These are phyloP conservation scores for Oryza rufipogon DNA, from an alignment of 176 grass and related monocot genomes.

Conservation along the genomic window DNA sequence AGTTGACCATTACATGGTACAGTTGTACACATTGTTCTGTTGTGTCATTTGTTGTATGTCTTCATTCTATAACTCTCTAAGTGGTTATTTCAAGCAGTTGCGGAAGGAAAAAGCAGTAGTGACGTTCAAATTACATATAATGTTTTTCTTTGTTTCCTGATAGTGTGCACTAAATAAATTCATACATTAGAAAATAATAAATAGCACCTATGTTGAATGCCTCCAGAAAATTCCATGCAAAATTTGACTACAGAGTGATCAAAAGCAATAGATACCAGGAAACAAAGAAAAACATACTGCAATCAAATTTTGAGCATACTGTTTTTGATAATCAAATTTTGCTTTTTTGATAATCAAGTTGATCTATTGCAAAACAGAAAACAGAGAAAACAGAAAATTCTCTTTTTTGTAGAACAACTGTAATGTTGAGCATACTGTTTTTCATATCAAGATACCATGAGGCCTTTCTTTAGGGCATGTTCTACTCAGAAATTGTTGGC, in stretches of 20 bases:
- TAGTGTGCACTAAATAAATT: slow-evolving; percentile 2
- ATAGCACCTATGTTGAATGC: neutral
- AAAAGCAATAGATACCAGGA: neutral
- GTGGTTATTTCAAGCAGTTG: slow-evolving; percentile 18
- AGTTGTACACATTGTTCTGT: neutral
- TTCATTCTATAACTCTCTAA: neutral
- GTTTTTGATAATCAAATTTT: no score
- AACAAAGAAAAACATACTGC: no score
- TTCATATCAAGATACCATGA: slow-evolving; percentile 1
- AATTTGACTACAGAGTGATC: neutral
- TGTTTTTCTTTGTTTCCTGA: neutral
- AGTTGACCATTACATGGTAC: neutral
- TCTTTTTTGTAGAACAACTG: no score
- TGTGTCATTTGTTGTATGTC: neutral
- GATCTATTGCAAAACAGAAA: no score
- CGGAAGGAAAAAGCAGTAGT: neutral
- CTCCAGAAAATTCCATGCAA: slow-evolving; percentile 11
- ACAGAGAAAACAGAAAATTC: no score
- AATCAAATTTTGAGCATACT: no score
- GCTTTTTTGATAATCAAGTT: no score
- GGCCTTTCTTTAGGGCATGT: slow-evolving; percentile 23
- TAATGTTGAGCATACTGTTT: neutral
- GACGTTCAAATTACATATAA: neutral
- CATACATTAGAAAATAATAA: neutral
- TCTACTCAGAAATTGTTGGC: slow-evolving; percentile 7